Conservation (phyloP, 768 basidiomycete species). For the Termitomyces sp. region DNA sequence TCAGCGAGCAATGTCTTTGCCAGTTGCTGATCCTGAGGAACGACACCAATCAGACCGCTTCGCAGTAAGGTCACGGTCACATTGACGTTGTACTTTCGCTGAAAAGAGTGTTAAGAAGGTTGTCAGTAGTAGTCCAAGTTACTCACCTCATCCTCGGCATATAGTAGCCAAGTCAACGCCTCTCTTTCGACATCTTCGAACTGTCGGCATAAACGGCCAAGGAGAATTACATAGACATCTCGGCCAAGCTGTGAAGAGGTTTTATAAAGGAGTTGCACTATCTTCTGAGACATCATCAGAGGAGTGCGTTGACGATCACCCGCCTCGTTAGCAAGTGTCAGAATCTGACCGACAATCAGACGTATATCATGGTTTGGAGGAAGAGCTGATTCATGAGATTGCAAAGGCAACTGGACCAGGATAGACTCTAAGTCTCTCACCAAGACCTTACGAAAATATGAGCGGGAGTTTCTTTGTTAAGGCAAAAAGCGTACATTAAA, state of each 20-base stretch:
- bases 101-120: slow-evolving; percentile 11
- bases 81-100: slow-evolving; percentile 96
- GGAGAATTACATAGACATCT: slow-evolving; percentile 87
- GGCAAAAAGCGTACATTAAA: slow-evolving; percentile 55
- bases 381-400: slow-evolving; percentile 58
- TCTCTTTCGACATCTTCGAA: slow-evolving; percentile 95
- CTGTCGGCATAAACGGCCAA: slow-evolving; percentile 84
- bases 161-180: slow-evolving; percentile 93
- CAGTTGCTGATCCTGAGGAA: slow-evolving; percentile 84
- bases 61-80: slow-evolving; percentile 88
- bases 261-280: slow-evolving; percentile 93
- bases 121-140: not conserved
- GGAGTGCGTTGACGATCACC: slow-evolving; percentile 82
- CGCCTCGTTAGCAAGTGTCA: slow-evolving; percentile 77
- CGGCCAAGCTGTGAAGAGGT: slow-evolving; percentile 80
- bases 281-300: slow-evolving; percentile 91
- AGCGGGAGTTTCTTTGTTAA: not conserved
- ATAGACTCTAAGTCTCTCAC: slow-evolving; percentile 77
- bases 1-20: slow-evolving; percentile 82
- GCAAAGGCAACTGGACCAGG: slow-evolving; percentile 68
- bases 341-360: slow-evolving; percentile 77
- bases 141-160: slow-evolving; percentile 92
- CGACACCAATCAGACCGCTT: slow-evolving; percentile 73
- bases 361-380: slow-evolving; percentile 87
- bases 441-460: slow-evolving; percentile 27